Conservation (phyloP, 1,139 yeast genomes). For the Scheffersomyces quercinus region DNA sequence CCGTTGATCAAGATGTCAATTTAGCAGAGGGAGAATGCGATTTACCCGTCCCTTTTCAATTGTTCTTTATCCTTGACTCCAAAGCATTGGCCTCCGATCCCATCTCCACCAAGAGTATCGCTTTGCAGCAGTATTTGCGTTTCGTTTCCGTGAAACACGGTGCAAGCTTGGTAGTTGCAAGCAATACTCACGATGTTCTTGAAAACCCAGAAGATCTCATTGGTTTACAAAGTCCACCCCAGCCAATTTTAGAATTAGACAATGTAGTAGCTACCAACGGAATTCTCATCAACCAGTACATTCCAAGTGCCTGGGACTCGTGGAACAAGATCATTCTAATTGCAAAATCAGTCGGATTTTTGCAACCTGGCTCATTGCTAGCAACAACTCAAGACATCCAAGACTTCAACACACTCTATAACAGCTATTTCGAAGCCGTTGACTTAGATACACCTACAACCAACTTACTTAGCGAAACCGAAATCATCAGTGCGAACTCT, state of each 20-base stretch:
- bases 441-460: background rate
- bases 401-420: slow-evolving; percentile 13
- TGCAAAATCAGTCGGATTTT: slow-evolving; percentile 24
- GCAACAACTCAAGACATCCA: slow-evolving; percentile 2
- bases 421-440: slow-evolving; percentile 7
- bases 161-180: slow-evolving; percentile 27
- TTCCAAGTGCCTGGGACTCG: slow-evolving; percentile 55
- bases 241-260: slow-evolving; percentile 11
- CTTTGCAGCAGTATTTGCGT: slow-evolving; percentile 56
- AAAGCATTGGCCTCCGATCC: slow-evolving; percentile 16
- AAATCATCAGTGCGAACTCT: too few relatives aligned
- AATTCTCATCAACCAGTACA: slow-evolving; percentile 25
- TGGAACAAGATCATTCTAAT: slow-evolving; percentile 50
- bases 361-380: too few relatives aligned
- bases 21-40: slow-evolving; percentile 20
- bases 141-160: slow-evolving; percentile 48
- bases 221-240: background rate
- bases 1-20: background rate
- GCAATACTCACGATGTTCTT: slow-evolving; percentile 9
- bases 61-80: slow-evolving; percentile 20
- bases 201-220: slow-evolving; percentile 3
- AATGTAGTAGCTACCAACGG: slow-evolving; percentile 2
- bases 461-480: too few relatives aligned
- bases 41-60: slow-evolving; percentile 18
- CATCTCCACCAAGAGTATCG: slow-evolving; percentile 21